Evolutionary conservation across 768 basidiomycete genomes (phyloP).

Genomic region (Leccinum rimulosum): DNA sequence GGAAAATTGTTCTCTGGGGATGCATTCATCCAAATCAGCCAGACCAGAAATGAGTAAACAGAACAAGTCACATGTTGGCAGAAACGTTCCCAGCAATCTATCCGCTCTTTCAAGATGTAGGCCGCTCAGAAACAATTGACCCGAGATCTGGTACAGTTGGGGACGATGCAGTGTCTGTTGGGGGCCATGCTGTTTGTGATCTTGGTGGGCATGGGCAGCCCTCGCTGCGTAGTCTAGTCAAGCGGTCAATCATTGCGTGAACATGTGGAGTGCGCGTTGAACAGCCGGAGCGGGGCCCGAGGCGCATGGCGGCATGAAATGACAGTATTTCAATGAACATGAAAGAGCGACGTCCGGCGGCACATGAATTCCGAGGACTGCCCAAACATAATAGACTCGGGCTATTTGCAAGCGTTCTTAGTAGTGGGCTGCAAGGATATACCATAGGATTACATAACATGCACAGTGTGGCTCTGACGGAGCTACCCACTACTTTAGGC

Average conservation of each 20-base stretch:
- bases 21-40: background rate
- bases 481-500: background rate
- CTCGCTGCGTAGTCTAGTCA: conserved; percentile 25
- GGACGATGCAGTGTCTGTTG: conserved; percentile 20
- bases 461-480: background rate
- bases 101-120: conserved; percentile 1
- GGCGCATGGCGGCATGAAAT: conserved; percentile 22
- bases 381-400: background rate
- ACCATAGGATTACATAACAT: conserved; percentile 16
- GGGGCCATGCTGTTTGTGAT: conserved; percentile 20
- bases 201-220: conserved; percentile 22
- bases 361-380: conserved; percentile 8
- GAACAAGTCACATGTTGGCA: conserved; percentile 3
- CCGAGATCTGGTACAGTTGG: conserved; percentile 10
- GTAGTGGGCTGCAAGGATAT: background rate
- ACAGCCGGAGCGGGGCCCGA: conserved; percentile 27
- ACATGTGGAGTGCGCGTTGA: conserved; percentile 36
- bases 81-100: conserved; percentile 4
- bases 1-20: background rate
- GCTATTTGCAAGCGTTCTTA: conserved; percentile 3
- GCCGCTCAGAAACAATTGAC: conserved; percentile 4
- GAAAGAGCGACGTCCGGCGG: conserved; percentile 10
- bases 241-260: conserved; percentile 26
- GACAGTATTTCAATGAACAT: conserved; percentile 14
- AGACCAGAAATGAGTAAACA: background rate